phyloP scores from a whole-genome alignment of 176 grass and related monocot species.

The Eragrostis curvula region DNA sequence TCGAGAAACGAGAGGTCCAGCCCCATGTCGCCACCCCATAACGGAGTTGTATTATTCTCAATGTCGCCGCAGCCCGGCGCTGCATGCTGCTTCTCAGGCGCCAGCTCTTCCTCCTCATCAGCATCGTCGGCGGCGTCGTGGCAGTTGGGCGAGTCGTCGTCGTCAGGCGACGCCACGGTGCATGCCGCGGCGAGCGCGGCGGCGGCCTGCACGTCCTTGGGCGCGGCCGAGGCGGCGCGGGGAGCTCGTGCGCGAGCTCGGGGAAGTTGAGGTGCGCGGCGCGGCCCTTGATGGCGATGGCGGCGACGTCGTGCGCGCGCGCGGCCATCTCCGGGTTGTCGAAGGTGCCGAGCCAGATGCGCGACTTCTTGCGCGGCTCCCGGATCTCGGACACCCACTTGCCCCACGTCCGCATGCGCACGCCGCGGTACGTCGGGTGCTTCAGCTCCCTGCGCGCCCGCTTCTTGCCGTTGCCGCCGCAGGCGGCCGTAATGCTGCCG shows the following conservation, averaged over 20 bases:
- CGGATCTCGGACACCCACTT: constrained; percentile 96
- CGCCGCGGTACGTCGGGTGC: constrained; percentile 83
- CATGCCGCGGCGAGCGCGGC: constrained; percentile 64
- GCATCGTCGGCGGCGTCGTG: background rate
- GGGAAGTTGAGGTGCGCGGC: constrained; percentile 83
- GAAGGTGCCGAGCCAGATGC: constrained; percentile 94
- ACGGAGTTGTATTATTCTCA: background rate
- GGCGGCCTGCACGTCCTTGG: constrained; percentile 85
- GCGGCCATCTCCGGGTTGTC: constrained; percentile 77
- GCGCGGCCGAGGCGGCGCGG: constrained; percentile 65
- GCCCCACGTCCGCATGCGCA: constrained; percentile 82
- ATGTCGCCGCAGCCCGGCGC: background rate
- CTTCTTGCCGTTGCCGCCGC: constrained; percentile 41
- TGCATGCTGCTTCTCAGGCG: background rate
- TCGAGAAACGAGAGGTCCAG: constrained; percentile 34
- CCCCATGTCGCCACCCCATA: background rate
- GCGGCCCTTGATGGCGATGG: constrained; percentile 74
- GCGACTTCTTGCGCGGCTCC: constrained; percentile 87
- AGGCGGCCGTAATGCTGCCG: background rate
- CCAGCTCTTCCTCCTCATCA: background rate
- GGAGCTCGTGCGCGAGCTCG: constrained; percentile 59
- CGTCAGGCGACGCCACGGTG: background rate
- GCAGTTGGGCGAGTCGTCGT: background rate
- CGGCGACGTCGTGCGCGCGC: constrained; percentile 84
- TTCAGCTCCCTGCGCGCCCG: constrained; percentile 68